phyloP scores from a whole-genome alignment of 805 yeast species.

The Maudiozyma saulgeensis region DNA sequence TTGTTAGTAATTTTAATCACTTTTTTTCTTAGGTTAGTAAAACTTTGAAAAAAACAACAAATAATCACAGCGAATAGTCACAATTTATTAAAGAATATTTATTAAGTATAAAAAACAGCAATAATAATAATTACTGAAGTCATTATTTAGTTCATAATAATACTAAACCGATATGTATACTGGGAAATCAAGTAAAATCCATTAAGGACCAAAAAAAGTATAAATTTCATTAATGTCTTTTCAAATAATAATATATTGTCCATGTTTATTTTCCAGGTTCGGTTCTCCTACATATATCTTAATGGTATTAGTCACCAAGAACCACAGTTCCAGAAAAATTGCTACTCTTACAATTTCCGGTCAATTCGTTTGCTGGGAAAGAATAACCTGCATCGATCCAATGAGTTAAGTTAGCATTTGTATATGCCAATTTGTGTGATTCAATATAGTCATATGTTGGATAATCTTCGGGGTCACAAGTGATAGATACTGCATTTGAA shows the following conservation, averaged over 20 bases:
- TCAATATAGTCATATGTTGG: constrained; percentile 83
- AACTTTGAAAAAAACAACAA: too few relatives aligned
- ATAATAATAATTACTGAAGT: too few relatives aligned
- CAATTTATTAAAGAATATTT: neutral
- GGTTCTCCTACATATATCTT: neutral
- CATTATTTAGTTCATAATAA: too few relatives aligned
- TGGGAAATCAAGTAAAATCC: too few relatives aligned
- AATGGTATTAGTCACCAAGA: neutral
- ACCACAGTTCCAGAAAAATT: constrained; percentile 6
- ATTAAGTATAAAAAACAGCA: neutral
- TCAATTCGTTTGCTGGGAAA: constrained; percentile 53
- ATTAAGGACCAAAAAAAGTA: too few relatives aligned
- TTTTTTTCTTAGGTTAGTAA: too few relatives aligned
- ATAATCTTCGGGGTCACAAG: constrained; percentile 79
- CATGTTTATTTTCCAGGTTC: neutral
- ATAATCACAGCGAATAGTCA: too few relatives aligned
- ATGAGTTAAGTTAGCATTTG: constrained; percentile 54
- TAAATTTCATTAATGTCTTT: neutral
- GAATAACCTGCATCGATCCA: constrained; percentile 73
- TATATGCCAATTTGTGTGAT: constrained; percentile 58
- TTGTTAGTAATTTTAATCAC: too few relatives aligned
- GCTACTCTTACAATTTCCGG: constrained; percentile 39
- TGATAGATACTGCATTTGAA: constrained; percentile 42
- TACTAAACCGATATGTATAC: too few relatives aligned
- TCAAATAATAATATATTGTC: neutral